Base-by-base conservation (phyloP, 2,329 filamentous ascomycete genomes). In the Cyclaneusma minus region DNA sequence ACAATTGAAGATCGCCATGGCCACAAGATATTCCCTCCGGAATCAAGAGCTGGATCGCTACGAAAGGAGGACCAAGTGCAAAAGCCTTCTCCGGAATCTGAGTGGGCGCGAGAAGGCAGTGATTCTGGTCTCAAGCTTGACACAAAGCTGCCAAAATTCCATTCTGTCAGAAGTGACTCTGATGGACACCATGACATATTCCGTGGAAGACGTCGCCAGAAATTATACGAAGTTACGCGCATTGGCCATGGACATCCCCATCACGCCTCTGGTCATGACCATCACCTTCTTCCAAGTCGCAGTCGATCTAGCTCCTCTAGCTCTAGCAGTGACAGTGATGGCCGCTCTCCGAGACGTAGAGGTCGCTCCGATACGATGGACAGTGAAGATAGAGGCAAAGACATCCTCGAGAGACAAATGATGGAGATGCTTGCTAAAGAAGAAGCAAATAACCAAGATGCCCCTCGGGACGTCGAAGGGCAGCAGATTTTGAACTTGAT, bases 1-100 rank as follows among this genome's bases (percentile, higher is more conserved):
- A 59, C 84, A 15, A 76, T 93, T 21, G 80, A 92, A 44, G 79
- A 93, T 49, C 70, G 73, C 9, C 60, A 81, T 41, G 83, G 83
- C 43, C 64, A 68, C 24, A 74, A 67, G 30, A 68, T 94, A 9
- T 91, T 80, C 35, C 61, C 68, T 2, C 51, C 53, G n/a, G 29
- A 19, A 10, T 16, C 25, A 10, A 42, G 45, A n/a, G 27, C 37
- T 6, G 40, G 25, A 23, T 12, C 17, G 14, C 10, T 28, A 14
- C 8, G 18, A 21, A 14, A 13, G 22, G 14, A 28, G 8, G 17
- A 30, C 21, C 13, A 18, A 16, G 18, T 20, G 16, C 18, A 25
- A 11, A 36, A 35, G 12, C 25, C 27, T n/a, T 20, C 32, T 6
- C 28, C 35, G 4, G 32, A 26, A 18, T 33, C 27, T 15, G 17